Conservation (phyloP, 805 yeast genomes). For the Yamadazyma kitorensis region DNA sequence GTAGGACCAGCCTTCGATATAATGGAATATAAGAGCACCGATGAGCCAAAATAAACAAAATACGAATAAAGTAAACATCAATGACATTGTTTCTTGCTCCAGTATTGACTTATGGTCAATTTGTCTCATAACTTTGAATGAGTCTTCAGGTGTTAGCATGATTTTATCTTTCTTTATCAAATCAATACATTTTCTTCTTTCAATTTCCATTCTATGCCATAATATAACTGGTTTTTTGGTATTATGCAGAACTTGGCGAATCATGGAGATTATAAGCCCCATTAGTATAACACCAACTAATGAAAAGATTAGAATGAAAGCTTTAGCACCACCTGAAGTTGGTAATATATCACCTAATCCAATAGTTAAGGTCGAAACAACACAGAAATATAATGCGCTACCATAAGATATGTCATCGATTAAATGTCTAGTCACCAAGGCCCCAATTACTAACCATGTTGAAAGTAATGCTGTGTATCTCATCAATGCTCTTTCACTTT, state of each 20-base stretch:
- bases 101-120: constrained; percentile 43
- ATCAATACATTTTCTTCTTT: constrained; percentile 34
- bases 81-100: constrained; percentile 37
- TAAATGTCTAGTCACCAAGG: constrained; percentile 42
- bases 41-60: constrained; percentile 65
- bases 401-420: constrained; percentile 46
- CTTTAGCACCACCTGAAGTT: constrained; percentile 47
- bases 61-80: constrained; percentile 36
- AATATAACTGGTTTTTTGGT: constrained; percentile 60
- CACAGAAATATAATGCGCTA: constrained; percentile 67
- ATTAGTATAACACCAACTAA: constrained; percentile 67
- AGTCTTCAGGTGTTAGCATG: constrained; percentile 37
- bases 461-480: constrained; percentile 62
- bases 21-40: constrained; percentile 66
- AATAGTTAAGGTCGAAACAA: constrained; percentile 71
- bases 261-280: constrained; percentile 71
- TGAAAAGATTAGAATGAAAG: constrained; percentile 60
- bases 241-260: constrained; percentile 61
- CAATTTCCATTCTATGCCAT: constrained; percentile 61
- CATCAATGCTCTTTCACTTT: constrained; percentile 72
- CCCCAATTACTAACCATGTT: constrained; percentile 71
- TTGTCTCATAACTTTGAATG: constrained; percentile 55
- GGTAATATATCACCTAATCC: constrained; percentile 81
- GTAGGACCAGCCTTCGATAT: constrained; percentile 68
- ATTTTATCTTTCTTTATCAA: constrained; percentile 13